Conservation (phyloP, 169 alveolate genomes). For the Eimeria nieschulzi region DNA sequence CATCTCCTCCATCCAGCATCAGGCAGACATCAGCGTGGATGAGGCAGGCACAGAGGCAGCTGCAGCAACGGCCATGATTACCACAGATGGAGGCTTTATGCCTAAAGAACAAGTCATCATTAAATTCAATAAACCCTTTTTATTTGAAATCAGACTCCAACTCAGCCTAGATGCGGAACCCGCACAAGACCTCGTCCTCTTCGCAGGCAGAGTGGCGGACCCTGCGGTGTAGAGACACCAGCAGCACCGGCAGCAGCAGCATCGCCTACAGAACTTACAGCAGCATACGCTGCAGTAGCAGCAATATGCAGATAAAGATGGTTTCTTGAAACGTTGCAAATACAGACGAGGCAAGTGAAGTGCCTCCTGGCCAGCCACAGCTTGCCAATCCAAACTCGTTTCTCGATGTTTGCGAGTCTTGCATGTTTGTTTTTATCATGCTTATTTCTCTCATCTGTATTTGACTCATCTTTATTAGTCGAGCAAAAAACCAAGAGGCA, state of each 20-base stretch:
- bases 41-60: constrained; percentile 14
- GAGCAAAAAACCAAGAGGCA: not conserved
- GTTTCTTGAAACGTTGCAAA: not conserved
- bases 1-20: not conserved
- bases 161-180: not conserved
- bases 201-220: not conserved
- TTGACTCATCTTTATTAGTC: not conserved
- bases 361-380: not conserved
- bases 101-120: not conserved
- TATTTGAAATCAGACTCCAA: not conserved
- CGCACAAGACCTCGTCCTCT: not conserved
- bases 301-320: not conserved
- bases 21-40: not conserved
- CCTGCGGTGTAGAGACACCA: not conserved
- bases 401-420: not conserved
- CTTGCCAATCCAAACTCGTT: not conserved
- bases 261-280: not conserved
- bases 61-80: not conserved
- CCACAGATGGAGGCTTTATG: too few species aligned
- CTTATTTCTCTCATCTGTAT: not conserved
- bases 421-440: not conserved
- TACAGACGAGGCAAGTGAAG: not conserved
- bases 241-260: not conserved
- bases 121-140: not conserved
- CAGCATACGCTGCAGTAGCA: not conserved